Base-by-base conservation (phyloP, 1,284 basidiomycete genomes). In the Rhodofomes roseus region DNA sequence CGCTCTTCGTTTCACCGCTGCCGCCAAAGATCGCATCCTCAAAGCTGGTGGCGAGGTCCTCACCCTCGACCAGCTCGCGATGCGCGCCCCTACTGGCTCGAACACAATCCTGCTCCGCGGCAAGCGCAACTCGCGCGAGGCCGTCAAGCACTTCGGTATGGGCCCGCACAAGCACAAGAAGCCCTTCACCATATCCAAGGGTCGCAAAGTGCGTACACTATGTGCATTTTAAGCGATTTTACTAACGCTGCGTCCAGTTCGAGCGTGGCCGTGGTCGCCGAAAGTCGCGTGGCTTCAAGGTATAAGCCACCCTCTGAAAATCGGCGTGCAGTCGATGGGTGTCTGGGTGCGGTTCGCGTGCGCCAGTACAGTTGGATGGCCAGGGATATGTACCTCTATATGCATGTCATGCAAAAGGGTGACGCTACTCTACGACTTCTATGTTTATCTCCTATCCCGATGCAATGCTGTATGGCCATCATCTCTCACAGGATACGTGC, bases 111-210 rank as follows among this genome's bases (percentile, higher is more conserved):
- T 99, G 67, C 79, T 97, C 69, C 84, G 95, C 65, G 97, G 96
- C 68, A 90, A 92, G 80, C 92, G 92, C 86, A 97, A 89, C 77
- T 84, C 91, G 61, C 88, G 97, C 66, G 96, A 98, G 79, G 92
- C 96, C 54, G 88, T 93, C 80, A 94, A 92, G 79, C 96, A 98
- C 87, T 98, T 98, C 76, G 96, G 95, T 73, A 92, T 93, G 89
- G 92, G 86, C 63, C 91, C 90, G 50, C 89, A 92, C 86, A 91
- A 92, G 79, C 79, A 95, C 90, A 95, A 95, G 86, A 95, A 94
- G 81, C 95, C 95, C 54, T 90, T 95, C 82, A 92, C 95, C 59
- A 84, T 81, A 69, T 94, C 93, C 75, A 97, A 96, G 84, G 96
- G 96, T 68, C 92, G 96, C 86, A 98, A 98, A 75, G 87, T 89